phyloP scores from a whole-genome alignment of 2,329 filamentous ascomycete species.

The Fusarium secorum region DNA sequence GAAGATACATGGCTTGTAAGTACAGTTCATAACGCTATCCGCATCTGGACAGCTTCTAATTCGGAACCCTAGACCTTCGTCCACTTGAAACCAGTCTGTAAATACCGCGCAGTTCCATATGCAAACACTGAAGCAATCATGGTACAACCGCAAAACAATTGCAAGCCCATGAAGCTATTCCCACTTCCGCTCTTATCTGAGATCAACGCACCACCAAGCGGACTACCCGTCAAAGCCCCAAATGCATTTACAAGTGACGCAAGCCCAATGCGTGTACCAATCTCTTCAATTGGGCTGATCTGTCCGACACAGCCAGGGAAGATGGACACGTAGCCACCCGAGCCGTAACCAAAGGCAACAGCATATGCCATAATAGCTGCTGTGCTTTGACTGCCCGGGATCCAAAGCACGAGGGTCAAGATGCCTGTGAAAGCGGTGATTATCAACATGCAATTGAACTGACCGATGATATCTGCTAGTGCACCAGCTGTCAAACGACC shows the following conservation, averaged over 20 bases:
- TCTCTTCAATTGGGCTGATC: not conserved
- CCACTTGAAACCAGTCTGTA: accelerated
- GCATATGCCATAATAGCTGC: not conserved
- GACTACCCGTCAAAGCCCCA: not conserved
- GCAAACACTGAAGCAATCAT: not conserved
- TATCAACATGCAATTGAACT: not conserved
- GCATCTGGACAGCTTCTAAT: too few species aligned
- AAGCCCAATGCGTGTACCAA: not conserved
- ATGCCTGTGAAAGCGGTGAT: not conserved
- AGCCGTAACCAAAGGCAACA: not conserved
- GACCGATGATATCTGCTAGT: not conserved
- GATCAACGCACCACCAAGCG: not conserved
- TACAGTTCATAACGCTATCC: too few species aligned
- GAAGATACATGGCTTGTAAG: too few species aligned
- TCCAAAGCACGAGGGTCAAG: not conserved
- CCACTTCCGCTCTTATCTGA: not conserved
- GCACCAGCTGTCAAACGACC: not conserved
- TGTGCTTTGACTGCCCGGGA: not conserved
- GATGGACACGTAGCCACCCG: not conserved
- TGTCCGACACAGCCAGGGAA: not conserved
- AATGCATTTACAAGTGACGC: not conserved
- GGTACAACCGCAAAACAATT: not conserved
- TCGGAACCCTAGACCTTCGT: not conserved
- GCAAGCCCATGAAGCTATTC: not conserved
- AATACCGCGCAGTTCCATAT: not conserved